Evolutionary conservation across 1,284 basidiomycete species (phyloP).

Genomic region (Neotropicomus parvogracilis): DNA sequence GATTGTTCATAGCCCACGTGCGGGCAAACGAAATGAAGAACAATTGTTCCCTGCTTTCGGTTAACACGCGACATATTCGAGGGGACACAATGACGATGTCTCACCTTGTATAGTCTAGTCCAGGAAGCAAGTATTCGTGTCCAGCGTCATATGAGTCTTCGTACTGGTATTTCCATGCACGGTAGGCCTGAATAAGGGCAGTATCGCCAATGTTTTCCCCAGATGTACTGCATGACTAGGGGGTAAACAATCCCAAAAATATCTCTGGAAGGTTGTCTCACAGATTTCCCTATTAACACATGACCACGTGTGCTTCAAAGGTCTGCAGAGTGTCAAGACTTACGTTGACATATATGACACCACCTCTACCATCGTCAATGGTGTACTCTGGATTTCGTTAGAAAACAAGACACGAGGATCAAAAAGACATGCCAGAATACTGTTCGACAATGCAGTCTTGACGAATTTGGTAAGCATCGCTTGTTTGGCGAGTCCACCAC

Average conservation of each 20-base stretch:
- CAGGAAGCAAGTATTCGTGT: constrained; percentile 73
- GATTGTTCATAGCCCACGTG: constrained; percentile 73
- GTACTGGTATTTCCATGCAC: constrained; percentile 82
- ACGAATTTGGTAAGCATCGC: constrained; percentile 76
- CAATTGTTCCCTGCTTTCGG: constrained; percentile 69
- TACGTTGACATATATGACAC: constrained; percentile 81
- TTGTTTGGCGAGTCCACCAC: constrained; percentile 86
- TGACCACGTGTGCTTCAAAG: neutral
- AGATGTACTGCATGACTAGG: constrained; percentile 54
- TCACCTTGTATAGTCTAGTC: constrained; percentile 73
- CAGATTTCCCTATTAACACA: constrained; percentile 60
- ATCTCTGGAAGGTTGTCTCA: constrained; percentile 34
- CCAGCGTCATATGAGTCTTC: constrained; percentile 51
- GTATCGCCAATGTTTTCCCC: constrained; percentile 90
- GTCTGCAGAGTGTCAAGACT: constrained; percentile 31
- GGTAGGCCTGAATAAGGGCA: constrained; percentile 79
- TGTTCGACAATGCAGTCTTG: constrained; percentile 89
- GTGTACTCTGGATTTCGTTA: constrained; percentile 57
- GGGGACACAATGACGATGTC: neutral
- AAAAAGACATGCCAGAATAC: constrained; percentile 59
- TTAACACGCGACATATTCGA: neutral
- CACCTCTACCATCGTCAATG: constrained; percentile 81
- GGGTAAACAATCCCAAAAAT: constrained; percentile 4
- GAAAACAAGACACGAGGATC: constrained; percentile 5
- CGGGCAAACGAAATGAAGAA: constrained; percentile 87